Evolutionary conservation across 2,329 filamentous ascomycete species (phyloP).

Genomic region (Sclerotinia sclerotiorum): DNA sequence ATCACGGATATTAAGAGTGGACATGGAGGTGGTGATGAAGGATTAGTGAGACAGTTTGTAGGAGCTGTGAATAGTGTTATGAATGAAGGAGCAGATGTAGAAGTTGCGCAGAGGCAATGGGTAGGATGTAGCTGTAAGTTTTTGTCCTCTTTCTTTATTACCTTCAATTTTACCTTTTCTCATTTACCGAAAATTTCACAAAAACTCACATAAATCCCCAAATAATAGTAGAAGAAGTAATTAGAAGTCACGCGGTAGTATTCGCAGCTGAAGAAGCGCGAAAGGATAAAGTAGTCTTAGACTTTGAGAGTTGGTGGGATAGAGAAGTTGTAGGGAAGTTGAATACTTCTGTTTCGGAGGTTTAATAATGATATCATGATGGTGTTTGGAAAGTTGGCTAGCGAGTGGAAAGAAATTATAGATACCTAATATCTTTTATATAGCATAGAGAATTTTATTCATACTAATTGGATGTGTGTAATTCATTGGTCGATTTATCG

Average conservation of each 20-base stretch:
- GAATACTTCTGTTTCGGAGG: not conserved
- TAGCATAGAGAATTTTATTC: not conserved
- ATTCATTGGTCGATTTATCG: not conserved
- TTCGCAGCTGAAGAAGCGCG: slow-evolving; percentile 93
- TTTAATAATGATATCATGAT: not conserved
- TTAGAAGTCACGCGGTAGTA: slow-evolving; percentile 88
- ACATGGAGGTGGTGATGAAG: slow-evolving; percentile 78
- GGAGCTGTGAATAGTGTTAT: slow-evolving; percentile 78
- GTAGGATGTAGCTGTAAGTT: slow-evolving; percentile 66
- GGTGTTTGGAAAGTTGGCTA: not conserved
- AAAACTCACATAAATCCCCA: not conserved
- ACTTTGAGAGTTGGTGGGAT: slow-evolving; percentile 77
- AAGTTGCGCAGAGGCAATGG: slow-evolving; percentile 70
- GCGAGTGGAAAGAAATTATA: not conserved
- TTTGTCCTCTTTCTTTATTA: not conserved
- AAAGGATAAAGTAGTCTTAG: slow-evolving; percentile 64
- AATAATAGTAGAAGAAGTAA: slow-evolving; percentile 66
- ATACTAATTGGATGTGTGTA: not conserved
- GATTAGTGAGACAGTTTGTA: slow-evolving; percentile 80
- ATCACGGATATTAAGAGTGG: slow-evolving; percentile 53
- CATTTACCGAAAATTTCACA: not conserved
- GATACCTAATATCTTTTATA: too few relatives aligned
- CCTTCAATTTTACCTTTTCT: not conserved
- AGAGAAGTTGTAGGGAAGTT: slow-evolving; percentile 47
- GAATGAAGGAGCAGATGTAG: slow-evolving; percentile 63